Conservation (phyloP, 1,284 basidiomycete genomes). For the Thelephora terrestris region DNA sequence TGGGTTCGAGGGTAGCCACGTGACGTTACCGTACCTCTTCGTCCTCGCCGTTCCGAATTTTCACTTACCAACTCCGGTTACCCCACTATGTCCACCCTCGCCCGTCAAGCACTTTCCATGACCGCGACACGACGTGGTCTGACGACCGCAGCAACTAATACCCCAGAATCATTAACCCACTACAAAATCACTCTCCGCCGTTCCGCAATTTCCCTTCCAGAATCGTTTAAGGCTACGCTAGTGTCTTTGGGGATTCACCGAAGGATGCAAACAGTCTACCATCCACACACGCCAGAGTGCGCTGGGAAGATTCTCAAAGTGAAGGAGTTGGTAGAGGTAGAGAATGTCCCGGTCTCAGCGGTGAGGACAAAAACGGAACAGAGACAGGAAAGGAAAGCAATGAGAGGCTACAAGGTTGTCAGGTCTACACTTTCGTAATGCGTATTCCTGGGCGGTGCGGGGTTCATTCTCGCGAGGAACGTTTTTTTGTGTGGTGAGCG, state of each 20-base stretch:
- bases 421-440: conserved; percentile 15
- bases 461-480: too few relatives aligned
- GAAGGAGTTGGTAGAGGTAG: conserved; percentile 82
- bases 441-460: too few relatives aligned
- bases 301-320: conserved; percentile 77
- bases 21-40: too few relatives aligned
- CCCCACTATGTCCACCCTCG: background rate
- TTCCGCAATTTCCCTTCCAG: conserved; percentile 72
- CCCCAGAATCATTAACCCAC: conserved; percentile 43
- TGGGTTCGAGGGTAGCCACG: too few relatives aligned
- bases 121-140: conserved; percentile 8
- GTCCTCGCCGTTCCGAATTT: too few relatives aligned
- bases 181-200: conserved; percentile 79
- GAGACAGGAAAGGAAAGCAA: conserved; percentile 49
- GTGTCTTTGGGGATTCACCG: conserved; percentile 69
- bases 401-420: conserved; percentile 55
- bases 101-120: background rate
- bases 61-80: background rate
- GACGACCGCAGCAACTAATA: conserved; percentile 3
- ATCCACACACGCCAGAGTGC: conserved; percentile 56
- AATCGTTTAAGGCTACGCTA: conserved; percentile 62
- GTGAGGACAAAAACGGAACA: conserved; percentile 60
- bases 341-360: conserved; percentile 59
- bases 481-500: too few relatives aligned
- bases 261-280: conserved; percentile 76